Evolutionary conservation across 495 filamentous ascomycete species (phyloP), one percentile per base, ranked within the genome.

Genomic region (Glarea lozoyensis): DNA sequence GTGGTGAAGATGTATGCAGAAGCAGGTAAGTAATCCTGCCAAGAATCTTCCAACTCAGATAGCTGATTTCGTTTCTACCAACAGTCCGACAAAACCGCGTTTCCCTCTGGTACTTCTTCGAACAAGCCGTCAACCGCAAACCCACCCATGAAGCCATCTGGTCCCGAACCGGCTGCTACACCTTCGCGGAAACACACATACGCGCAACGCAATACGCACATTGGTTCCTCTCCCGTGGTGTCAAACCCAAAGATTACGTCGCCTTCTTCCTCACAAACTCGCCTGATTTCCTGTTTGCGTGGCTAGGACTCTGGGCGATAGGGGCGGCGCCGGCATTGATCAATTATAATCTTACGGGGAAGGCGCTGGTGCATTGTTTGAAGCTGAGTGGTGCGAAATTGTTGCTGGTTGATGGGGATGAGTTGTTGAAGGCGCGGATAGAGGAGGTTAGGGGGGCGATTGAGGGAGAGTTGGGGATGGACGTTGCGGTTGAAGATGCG

Each of bases 261-360:
- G 73, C 69, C 3, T 70, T 88, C 43, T 86, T 80, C 59, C 67
- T 88, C 54, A 68, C 67, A 43, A 90, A 88, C 53, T 69, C 71
- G 6, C 69, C 75, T 1, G 78, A 86, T 53, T 86, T 86, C 55
- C 54, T 86, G 22, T 71, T 83, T 40, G 69, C 67, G 0, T 78
- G 77, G 72, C 50, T 85, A 32, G 81, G 68, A 0, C 56, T 75
- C 1, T 74, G 73, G 70, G 70, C 70, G 11, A 73, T 85, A 47
- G 82, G 82, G 1, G 75, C 72, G 24, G 80, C 76, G 4, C 80
- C 82, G 0, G 79, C 82, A n/a, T 67, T 81, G 47, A 81, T 89
- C 56, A 90, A 90, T 56, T 77, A 82, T 48, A 78, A 86, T 52
- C 66, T 88, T 0, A 60, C 68, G 18, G 76, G 74, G 0, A 75